Evolutionary conservation across 257 asterid species (phyloP), one percentile per base, ranked within the genome.

Genomic region (Echites panduratus): DNA sequence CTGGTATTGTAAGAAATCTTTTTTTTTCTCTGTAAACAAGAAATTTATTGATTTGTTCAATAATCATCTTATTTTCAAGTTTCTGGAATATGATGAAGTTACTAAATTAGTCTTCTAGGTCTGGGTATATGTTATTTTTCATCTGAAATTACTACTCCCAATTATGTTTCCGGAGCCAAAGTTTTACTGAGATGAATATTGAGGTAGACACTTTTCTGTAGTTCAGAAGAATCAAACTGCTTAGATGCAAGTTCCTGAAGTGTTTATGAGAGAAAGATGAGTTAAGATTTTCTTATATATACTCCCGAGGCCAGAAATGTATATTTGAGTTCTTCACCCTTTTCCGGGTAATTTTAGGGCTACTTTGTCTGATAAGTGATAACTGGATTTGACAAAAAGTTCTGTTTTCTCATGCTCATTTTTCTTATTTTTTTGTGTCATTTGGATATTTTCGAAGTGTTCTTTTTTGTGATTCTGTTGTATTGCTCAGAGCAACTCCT

Each of bases 401-500:
- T 1, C 16, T 45, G 70, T 8, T 26, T 63, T 7, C 19, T 29
- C 26, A 41, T n/a, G 29, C 12, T 22, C 16, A 29, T 41, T 32
- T 16, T 41, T 20, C 40, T 77, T 24, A n/a, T 29, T 20, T 9
- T 44, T 24, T 3, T 53, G 8, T 70, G 47, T 32, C 20, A 69
- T 56, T 61, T 24, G 59, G 67, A 0, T 48, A 48, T 10, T 41
- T 70, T 54, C 16, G 22, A 58, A 59, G 41, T 56, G 41, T 19
- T 53, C 38, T 70, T 76, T 61, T 68, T 48, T 44, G 45, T 17
- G 16, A 48, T 65, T 45, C 54, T 71, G 12, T 70, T 76, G 43
- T 76, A 76, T 70, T 73, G 65, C 72, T 66, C 82, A 89, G 97
- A 85, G 77, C 82, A 62, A 84, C 79, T 80, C 47, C 76, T 73